Percentiles rank a stretch among this genome's conserved stretches.
Evolutionary conservation across 257 asterid genomes (phyloP).

Genomic region (Solanum medicagineum): DNA sequence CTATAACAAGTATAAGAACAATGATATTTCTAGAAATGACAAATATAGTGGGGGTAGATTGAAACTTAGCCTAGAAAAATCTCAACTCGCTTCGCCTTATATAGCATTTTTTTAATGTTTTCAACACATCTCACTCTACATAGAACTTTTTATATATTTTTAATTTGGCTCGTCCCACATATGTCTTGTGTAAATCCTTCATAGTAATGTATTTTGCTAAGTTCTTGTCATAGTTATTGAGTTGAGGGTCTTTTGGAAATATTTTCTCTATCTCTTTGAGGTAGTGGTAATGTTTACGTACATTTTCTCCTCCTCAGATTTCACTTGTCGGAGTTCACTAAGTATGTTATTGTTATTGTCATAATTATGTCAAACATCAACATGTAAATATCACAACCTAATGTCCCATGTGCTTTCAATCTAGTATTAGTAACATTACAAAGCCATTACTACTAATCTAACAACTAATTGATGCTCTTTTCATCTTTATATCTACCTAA

Average conservation of each 20-base stretch:
- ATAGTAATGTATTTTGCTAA: neutral
- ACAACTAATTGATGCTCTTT: neutral
- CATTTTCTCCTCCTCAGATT: no score
- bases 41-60: neutral
- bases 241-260: no score
- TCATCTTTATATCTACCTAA: neutral
- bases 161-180: no score
- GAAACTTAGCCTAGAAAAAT: neutral
- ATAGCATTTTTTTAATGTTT: no score
- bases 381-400: neutral
- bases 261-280: no score
- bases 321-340: no score
- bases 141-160: no score
- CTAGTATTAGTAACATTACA: neutral
- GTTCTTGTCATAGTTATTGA: neutral
- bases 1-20: neutral
- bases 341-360: no score
- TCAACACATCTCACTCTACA: neutral
- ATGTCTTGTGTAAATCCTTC: no score
- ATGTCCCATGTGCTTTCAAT: neutral
- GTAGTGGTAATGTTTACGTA: no score
- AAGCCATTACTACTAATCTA: neutral
- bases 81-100: no score
- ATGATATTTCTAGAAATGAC: neutral
- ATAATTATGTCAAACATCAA: neutral